These are phyloP conservation scores for Pelargonium exstipulatum DNA, from an alignment of 441 rosid genomes.

Conservation along the genomic window DNA sequence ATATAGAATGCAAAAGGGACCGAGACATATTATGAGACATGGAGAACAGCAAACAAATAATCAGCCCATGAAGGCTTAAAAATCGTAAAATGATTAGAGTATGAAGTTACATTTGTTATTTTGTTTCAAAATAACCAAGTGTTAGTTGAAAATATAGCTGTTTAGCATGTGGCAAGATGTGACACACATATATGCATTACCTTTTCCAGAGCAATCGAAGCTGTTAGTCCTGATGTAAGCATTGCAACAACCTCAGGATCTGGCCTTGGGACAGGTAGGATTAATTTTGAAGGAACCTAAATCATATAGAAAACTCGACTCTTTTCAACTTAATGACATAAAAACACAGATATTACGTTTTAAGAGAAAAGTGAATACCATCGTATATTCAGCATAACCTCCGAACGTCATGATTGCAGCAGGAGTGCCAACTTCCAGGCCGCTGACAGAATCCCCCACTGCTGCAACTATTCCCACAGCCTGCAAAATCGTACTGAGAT, in stretches of 20 bases:
- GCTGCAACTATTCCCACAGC: constrained; percentile 90
- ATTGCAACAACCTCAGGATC: constrained; percentile 97
- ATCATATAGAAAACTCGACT: constrained; percentile 14
- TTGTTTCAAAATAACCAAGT: neutral
- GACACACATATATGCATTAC: constrained; percentile 29
- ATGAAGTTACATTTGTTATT: neutral
- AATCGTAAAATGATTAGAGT: neutral
- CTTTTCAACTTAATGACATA: constrained; percentile 11
- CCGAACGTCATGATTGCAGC: constrained; percentile 94
- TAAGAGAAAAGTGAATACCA: constrained; percentile 31
- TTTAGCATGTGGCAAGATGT: neutral
- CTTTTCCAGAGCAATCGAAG: constrained; percentile 91
- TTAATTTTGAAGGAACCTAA: constrained; percentile 69
- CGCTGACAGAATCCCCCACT: constrained; percentile 67
- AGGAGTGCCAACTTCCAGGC: constrained; percentile 82
- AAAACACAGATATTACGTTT: neutral
- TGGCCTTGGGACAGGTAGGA: constrained; percentile 88
- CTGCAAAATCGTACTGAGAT: constrained; percentile 36
- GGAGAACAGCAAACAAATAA: neutral
- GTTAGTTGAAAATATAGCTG: neutral
- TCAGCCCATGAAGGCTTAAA: constrained; percentile 3
- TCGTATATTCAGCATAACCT: constrained; percentile 73
- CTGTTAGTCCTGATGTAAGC: constrained; percentile 98
- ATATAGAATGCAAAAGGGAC: constrained; percentile 5
- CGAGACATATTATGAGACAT: neutral